A percentile compares a stretch with the other conserved stretches of the same genome.
Conservation (phyloP, 2,329 filamentous ascomycete genomes). For the Cadophora malorum region DNA sequence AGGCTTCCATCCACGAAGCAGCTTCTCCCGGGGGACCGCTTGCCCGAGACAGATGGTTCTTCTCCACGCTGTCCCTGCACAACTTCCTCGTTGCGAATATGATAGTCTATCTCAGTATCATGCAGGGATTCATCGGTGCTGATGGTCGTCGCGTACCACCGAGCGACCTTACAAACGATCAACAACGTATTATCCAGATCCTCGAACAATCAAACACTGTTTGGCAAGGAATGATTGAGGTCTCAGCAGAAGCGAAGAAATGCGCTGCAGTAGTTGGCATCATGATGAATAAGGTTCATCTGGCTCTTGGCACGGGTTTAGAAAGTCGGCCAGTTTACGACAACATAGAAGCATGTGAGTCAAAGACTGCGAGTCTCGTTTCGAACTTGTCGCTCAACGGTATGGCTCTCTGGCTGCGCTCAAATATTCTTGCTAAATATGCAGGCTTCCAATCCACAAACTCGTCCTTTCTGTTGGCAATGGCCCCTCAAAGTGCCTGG, state of each 20-base stretch:
- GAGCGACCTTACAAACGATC: neutral
- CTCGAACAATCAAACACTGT: constrained; percentile 11
- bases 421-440: neutral
- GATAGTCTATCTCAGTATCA: constrained; percentile 58
- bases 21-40: constrained; percentile 61
- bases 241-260: constrained; percentile 16
- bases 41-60: constrained; percentile 60
- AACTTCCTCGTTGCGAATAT: constrained; percentile 68
- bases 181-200: neutral
- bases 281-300: constrained; percentile 19
- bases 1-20: constrained; percentile 55
- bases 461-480: neutral
- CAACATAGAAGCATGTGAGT: neutral
- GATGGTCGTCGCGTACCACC: neutral
- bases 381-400: constrained; percentile 1
- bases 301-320: neutral
- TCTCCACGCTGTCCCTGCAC: constrained; percentile 62
- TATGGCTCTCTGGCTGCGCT: neutral
- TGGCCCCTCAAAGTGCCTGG: neutral
- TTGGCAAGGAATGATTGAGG: constrained; percentile 1
- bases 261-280: constrained; percentile 8
- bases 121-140: constrained; percentile 14
- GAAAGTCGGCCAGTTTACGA: neutral
- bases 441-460: neutral
- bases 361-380: neutral